Conservation (phyloP, 176 grass and related monocot genomes). For the Ananas comosus region DNA sequence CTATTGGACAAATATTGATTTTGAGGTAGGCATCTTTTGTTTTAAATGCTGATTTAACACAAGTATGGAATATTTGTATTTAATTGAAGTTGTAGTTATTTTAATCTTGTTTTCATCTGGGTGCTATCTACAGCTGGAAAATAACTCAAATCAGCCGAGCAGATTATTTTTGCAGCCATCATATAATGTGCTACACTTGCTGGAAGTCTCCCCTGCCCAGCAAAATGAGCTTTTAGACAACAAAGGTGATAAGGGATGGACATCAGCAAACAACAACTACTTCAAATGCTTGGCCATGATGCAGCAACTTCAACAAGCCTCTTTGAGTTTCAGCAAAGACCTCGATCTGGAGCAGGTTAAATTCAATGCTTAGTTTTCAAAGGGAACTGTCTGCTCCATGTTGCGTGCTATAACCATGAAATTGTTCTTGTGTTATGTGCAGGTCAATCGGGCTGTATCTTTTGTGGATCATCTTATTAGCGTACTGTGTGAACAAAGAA, state of each 20-base stretch:
- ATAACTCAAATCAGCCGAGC: constrained; percentile 31
- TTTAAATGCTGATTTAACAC: neutral
- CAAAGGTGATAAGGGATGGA: constrained; percentile 27
- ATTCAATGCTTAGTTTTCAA: neutral
- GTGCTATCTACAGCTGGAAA: constrained; percentile 34
- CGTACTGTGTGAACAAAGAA: constrained; percentile 63
- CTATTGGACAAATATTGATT: neutral
- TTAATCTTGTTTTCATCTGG: neutral
- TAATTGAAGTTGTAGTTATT: neutral
- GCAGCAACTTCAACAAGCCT: constrained; percentile 57
- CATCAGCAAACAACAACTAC: constrained; percentile 51
- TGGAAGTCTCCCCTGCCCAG: constrained; percentile 20
- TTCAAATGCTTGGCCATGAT: constrained; percentile 73
- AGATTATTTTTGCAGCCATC: constrained; percentile 60
- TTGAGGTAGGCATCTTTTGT: neutral
- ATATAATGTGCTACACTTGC: constrained; percentile 61
- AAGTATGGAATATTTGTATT: neutral
- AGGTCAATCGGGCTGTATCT: constrained; percentile 64
- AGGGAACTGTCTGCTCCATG: neutral
- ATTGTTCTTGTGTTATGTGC: constrained; percentile 33
- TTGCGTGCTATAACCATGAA: constrained; percentile 7
- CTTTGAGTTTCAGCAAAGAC: constrained; percentile 80
- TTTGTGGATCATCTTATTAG: constrained; percentile 72
- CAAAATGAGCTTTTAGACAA: constrained; percentile 26
- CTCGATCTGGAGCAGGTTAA: constrained; percentile 67